Base-by-base conservation (phyloP, 2,329 filamentous ascomycete genomes). In the Xylariaceae sp. region DNA sequence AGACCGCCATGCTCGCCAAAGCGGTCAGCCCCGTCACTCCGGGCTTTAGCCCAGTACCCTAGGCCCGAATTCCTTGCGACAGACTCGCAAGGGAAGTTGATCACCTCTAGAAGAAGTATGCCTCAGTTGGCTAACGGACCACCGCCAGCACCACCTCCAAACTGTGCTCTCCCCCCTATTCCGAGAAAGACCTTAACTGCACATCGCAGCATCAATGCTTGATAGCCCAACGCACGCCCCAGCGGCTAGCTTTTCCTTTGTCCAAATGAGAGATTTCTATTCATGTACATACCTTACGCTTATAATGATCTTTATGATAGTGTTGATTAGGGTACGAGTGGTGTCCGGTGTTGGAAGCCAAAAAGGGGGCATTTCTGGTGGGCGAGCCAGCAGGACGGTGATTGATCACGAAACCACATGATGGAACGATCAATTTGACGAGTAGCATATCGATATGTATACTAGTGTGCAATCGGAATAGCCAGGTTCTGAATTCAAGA, bases 101-200 rank as follows among this genome's bases (percentile, higher is more conserved):
- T 69, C n/a, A 34, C 31, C 19, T 75, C 74, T 49, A 74, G 80
- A 23, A 75, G 77, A 53, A 84, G 82, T 69, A 77, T 83, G 76
- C 78, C 81, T 5, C 79, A 82, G 23, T 71, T 83, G 33, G 72
- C 71, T 1, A 76, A 80, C 11, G 80, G 79, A 1, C 82, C 82
- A 26, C 82, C 82, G 1, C 82, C 78, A 14, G 79, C 76, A 12
- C 83, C 83, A 6, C 83, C 83, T 4, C 83, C 83, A 21, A 83
- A 74, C 9, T 79, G 78, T 61, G 82, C 82, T 12, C 74, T 86
- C 19, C 83, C 83, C 16, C 82, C 83, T 0, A 75, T 84, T 34
- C 82, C 82, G 4, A 71, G 66, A 39, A 75, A 72, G 28, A 44
- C 45, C 9, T 56, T 58, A 8, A 48, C 31, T 28, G 53, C 41